Percentiles rank a stretch among this genome's conserved stretches.
phyloP scores from a whole-genome alignment of 768 basidiomycete species.

The Piloderma croceum region DNA sequence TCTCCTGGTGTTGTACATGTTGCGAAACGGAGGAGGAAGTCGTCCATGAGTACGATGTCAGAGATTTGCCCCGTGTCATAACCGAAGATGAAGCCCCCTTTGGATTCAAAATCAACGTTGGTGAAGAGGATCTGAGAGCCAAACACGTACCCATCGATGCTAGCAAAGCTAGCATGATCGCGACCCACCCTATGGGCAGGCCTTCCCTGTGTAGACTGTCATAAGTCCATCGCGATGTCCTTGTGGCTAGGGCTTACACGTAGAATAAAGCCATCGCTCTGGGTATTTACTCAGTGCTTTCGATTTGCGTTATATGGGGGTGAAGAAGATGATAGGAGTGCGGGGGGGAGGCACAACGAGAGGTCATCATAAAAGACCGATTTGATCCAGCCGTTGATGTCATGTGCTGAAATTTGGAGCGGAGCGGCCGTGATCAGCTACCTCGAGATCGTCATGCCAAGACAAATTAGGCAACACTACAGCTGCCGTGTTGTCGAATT shows the following conservation, averaged over 20 bases:
- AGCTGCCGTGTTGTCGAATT: too few relatives aligned
- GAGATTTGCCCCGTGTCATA: constrained; percentile 78
- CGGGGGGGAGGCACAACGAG: too few relatives aligned
- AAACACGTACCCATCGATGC: constrained; percentile 70
- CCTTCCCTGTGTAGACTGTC: constrained; percentile 37
- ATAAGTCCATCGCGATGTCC: not conserved
- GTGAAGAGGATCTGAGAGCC: constrained; percentile 31
- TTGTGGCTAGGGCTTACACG: constrained; percentile 8
- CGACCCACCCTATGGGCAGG: constrained; percentile 55
- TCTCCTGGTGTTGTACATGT: constrained; percentile 38
- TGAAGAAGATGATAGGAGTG: too few relatives aligned
- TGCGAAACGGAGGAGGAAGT: constrained; percentile 62
- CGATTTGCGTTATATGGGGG: too few relatives aligned
- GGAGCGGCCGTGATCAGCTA: too few relatives aligned
- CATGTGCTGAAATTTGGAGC: too few relatives aligned
- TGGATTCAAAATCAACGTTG: constrained; percentile 14
- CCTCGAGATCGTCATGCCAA: too few relatives aligned
- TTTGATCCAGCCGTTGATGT: too few relatives aligned
- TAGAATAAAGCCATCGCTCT: constrained; percentile 14
- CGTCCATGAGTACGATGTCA: constrained; percentile 67
- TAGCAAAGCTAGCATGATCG: constrained; percentile 61
- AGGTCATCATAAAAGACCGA: too few relatives aligned
- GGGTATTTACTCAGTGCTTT: too few relatives aligned
- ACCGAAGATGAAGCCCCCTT: constrained; percentile 18
- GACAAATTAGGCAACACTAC: too few relatives aligned